Percentiles rank a stretch among this genome's conserved stretches.
These are phyloP conservation scores for Saussurea involucrata DNA, from an alignment of 129 eudicot genomes.

Conservation along the genomic window DNA sequence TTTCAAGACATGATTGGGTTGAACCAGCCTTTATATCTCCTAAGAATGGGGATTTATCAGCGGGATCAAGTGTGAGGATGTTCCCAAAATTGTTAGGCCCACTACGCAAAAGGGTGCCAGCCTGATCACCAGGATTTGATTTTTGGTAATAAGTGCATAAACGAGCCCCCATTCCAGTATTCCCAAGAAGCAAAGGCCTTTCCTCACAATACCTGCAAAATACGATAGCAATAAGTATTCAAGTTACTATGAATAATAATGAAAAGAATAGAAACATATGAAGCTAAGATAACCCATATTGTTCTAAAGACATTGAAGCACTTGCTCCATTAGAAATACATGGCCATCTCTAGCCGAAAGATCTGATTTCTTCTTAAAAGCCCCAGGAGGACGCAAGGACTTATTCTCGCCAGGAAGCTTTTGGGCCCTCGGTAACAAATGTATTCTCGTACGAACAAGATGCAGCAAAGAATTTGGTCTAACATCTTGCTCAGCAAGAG, in stretches of 20 bases:
- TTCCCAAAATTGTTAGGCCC: conserved; percentile 60
- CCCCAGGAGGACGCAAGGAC: conserved; percentile 98
- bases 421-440: conserved; percentile 79
- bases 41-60: conserved; percentile 96
- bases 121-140: conserved; percentile 76
- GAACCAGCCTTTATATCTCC: conserved; percentile 96
- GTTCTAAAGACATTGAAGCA: conserved; percentile 8
- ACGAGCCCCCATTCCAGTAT: conserved; percentile 96
- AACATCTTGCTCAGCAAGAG: conserved; percentile 80
- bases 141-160: conserved; percentile 95
- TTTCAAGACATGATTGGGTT: conserved; percentile 84
- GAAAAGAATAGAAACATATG: neutral
- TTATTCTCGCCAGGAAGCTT: conserved; percentile 92
- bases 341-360: conserved; percentile 96
- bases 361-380: conserved; percentile 95
- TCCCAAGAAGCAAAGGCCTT: conserved; percentile 91
- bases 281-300: conserved; percentile 4
- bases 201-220: conserved; percentile 86
- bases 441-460: conserved; percentile 90
- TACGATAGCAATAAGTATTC: neutral
- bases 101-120: conserved; percentile 61
- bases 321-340: conserved; percentile 95
- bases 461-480: conserved; percentile 86
- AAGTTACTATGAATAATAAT: neutral
- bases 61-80: conserved; percentile 77